Evolutionary conservation across 345 rosid species (phyloP).

Genomic region (Aquilaria malaccensis): DNA sequence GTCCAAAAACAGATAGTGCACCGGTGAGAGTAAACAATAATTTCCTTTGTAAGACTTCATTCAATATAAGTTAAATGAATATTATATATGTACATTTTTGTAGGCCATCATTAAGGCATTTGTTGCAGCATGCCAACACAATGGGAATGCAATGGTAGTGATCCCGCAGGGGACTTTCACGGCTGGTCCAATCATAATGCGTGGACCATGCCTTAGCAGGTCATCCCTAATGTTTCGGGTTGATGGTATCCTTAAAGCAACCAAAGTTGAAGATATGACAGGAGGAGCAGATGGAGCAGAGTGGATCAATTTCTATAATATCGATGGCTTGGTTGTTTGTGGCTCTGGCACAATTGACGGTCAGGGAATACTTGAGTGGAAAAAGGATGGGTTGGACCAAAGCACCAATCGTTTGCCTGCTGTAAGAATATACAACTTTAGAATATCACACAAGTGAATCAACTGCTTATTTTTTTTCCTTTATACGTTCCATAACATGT

Average conservation of each 20-base stretch:
- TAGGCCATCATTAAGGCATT: constrained; percentile 29
- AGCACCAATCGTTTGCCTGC: constrained; percentile 13
- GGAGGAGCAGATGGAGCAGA: constrained; percentile 21
- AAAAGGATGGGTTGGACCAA: constrained; percentile 4
- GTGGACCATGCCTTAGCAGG: constrained; percentile 34
- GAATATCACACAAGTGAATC: neutral
- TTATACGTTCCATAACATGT: neutral
- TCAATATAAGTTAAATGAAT: neutral
- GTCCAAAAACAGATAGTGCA: constrained; percentile 4
- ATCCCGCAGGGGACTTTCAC: constrained; percentile 33
- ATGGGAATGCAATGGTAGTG: constrained; percentile 31
- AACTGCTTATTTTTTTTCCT: neutral
- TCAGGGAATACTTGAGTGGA: constrained; percentile 53
- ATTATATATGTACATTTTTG: neutral
- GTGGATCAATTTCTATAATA: constrained; percentile 47
- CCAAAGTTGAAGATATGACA: neutral
- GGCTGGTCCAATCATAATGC: constrained; percentile 25
- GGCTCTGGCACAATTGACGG: constrained; percentile 64
- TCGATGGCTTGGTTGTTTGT: constrained; percentile 33
- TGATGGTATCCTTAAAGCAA: constrained; percentile 28
- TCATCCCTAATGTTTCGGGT: constrained; percentile 28
- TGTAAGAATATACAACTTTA: constrained; percentile 7
- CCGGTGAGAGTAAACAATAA: neutral
- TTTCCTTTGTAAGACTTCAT: too few species aligned
- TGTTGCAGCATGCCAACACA: constrained; percentile 27